Evolutionary conservation across 2,329 filamentous ascomycete species (phyloP), one percentile per base, ranked within the genome.

Genomic region (Blastomyces silverae): DNA sequence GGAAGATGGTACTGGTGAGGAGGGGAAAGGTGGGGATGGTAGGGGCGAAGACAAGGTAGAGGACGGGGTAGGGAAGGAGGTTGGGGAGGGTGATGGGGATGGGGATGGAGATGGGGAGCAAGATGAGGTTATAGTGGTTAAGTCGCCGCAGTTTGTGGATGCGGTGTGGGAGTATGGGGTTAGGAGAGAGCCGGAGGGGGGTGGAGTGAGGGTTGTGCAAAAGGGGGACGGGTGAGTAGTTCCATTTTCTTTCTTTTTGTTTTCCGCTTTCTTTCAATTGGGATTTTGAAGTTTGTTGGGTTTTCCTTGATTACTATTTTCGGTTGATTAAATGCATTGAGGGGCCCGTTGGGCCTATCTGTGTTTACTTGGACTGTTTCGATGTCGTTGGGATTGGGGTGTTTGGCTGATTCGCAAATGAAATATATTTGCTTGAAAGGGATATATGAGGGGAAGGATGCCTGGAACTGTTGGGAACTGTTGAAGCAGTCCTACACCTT

Each of bases 131-230:
- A 90, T 97, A 72, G 85, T 92, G 63, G 93, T 99, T 62, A 86
- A 87, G 70, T 96, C 92, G 72, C 94, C 94, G 61, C 94, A 99
- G 79, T 99, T 99, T 76, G 79, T 86, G 55, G 87, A 90, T 70
- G 92, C 92, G 2, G 83, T 88, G 69, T 99, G 94, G 94, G 85
- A 89, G 67, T 97, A 97, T 79, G 86, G 88, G 20, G 90, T 93
- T 74, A 85, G 88, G 68, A 80, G 88, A 66, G 84, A 85, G 56
- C 84, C 84, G n/a, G 81, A 87, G 56, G 84, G 87, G 66, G 90
- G 89, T n/a, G 92, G 91, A 56, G 88, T 95, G 68, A 85, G 86
- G 69, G 88, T 96, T 63, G 90, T 88, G 28, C 91, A 95, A 64
- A 78, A 80, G 63, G 71, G 72, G 65, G 68, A 75, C 56, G 74